phyloP scores from a whole-genome alignment of 1,284 basidiomycete species.

The Naganishia cerealis region DNA sequence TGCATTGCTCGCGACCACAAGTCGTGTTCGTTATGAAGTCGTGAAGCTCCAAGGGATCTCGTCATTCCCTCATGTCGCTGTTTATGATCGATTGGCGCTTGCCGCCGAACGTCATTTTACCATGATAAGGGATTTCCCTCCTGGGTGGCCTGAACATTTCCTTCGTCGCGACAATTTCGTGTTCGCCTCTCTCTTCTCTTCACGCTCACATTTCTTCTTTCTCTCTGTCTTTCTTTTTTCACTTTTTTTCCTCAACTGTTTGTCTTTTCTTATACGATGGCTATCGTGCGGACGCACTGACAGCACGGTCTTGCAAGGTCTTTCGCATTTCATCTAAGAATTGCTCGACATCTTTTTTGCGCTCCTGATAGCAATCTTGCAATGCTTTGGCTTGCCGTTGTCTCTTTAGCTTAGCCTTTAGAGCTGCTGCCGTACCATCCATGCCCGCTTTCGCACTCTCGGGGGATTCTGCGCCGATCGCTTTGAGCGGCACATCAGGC shows the following conservation, averaged over 20 bases:
- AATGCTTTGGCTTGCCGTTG: constrained; percentile 18
- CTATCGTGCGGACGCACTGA: background rate
- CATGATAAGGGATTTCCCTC: background rate
- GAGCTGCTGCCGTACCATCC: background rate
- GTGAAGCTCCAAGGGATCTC: background rate
- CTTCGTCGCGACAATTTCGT: too few species aligned
- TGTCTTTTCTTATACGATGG: background rate
- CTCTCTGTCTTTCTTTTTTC: background rate
- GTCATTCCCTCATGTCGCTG: background rate
- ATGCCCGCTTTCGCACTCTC: background rate
- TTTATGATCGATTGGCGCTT: background rate
- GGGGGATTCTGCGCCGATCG: background rate
- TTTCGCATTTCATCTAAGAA: constrained; percentile 16
- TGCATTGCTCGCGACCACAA: background rate
- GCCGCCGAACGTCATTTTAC: background rate
- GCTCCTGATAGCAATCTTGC: constrained; percentile 4
- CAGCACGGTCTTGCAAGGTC: constrained; percentile 4
- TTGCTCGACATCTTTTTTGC: constrained; percentile 18
- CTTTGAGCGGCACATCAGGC: constrained; percentile 17
- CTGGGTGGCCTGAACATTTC: too few species aligned
- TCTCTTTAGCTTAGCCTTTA: constrained; percentile 18
- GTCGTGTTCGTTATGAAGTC: background rate
- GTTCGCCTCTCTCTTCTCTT: background rate
- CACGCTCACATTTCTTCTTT: background rate
- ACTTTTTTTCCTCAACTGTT: background rate